Base-by-base conservation (phyloP, 2,329 filamentous ascomycete species). In the Scytalidium sp. region DNA sequence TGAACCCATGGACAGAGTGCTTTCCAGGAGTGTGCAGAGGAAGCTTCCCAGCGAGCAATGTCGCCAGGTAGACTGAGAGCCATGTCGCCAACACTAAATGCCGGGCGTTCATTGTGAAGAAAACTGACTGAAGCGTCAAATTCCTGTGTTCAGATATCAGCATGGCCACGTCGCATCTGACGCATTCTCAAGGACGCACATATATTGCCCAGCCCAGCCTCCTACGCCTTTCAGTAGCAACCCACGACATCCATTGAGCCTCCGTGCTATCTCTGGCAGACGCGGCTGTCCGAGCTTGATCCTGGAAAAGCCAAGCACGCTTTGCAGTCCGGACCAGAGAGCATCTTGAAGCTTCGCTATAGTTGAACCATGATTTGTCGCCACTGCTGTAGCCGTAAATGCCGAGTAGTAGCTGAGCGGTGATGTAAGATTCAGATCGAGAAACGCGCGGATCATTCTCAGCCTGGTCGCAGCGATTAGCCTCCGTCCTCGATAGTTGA, bases 1-100 rank as follows among this genome's bases (percentile, higher is more conserved):
- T 45, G 85, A 45, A 77, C 81, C 58, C 56, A 29, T 8, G 25
- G 44, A 11, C 40, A 4, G 19, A 29, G 39, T 43, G 25, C 25
- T 13, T 7, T 13, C 25, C 25, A 29, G 8, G 25, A 7, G 8
- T 29, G 8, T 13, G 25, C 25, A 29, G 25, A 8, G 7, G 7
- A 7, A 13, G 25, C 25, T 29, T 29, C 25, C 25, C 25, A 29
- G 13, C 13, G 25, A 29, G 25, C 25, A 8, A 13, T 8, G 7
- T 7, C 7, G 13, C 25, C 13, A 13, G 25, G 25, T 8, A 29
- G 25, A 29, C 13, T 13, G 7, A 29, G 13, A 13, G 25, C 13
- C 25, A 29, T 29, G 13, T 29, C 25, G 25, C 25, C 25, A 29
- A 29, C 25, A 13, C 8, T 29, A 13, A 29, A 8, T 7, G 7